Percentiles rank a stretch among this genome's conserved stretches.
Conservation (phyloP, 805 yeast genomes). For the Kazachstania bromeliacearum region DNA sequence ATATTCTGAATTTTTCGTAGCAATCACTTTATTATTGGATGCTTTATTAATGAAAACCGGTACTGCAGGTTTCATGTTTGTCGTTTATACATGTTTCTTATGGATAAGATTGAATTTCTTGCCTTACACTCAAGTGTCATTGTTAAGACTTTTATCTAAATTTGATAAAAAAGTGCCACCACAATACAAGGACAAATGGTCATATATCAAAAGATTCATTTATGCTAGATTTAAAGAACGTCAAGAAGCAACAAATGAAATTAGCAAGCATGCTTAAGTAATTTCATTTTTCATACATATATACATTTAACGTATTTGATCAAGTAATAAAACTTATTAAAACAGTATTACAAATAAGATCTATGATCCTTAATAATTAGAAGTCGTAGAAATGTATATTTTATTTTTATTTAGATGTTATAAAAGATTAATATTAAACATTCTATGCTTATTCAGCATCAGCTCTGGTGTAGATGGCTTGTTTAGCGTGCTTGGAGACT, state of each 20-base stretch:
- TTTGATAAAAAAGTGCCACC: conserved; percentile 29
- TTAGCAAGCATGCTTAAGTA: neutral
- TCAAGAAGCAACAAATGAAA: conserved; percentile 5
- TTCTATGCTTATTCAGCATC: conserved; percentile 57
- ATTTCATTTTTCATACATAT: neutral
- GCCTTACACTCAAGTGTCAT: conserved; percentile 31
- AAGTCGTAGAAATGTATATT: no score
- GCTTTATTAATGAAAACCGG: conserved; percentile 52
- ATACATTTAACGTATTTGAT: no score
- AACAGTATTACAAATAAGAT: no score
- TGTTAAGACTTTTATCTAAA: conserved; percentile 23
- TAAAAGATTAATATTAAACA: no score
- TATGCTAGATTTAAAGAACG: conserved; percentile 33
- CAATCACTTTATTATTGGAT: conserved; percentile 45
- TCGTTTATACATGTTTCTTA: conserved; percentile 47
- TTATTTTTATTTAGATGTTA: no score
- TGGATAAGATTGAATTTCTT: conserved; percentile 61
- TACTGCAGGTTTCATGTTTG: conserved; percentile 60
- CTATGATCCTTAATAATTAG: no score
- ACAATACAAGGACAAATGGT: conserved; percentile 33
- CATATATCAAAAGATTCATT: conserved; percentile 32
- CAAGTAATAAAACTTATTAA: no score
- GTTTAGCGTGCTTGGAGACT: conserved; percentile 91
- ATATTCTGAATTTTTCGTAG: conserved; percentile 49
- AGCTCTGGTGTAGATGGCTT: conserved; percentile 89